phyloP scores from a whole-genome alignment of 257 asterid genomes.

The Nemophila menziesii region DNA sequence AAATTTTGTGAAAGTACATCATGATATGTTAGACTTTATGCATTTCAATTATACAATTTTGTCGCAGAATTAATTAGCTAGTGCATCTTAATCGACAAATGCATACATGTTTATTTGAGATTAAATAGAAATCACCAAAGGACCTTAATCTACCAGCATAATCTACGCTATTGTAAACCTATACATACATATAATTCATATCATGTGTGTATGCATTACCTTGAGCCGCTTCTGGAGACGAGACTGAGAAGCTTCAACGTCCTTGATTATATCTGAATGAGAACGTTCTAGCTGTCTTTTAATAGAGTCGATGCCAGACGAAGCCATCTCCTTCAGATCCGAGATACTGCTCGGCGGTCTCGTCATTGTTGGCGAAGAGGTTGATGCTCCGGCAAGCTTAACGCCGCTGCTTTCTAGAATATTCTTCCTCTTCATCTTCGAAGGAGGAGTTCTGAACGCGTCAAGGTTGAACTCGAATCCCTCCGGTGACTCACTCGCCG shows the following conservation, averaged over 20 bases:
- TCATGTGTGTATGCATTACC: slow-evolving; percentile 29
- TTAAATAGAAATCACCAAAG: neutral
- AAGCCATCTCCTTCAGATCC: slow-evolving; percentile 19
- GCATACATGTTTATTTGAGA: no score
- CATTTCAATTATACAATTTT: neutral
- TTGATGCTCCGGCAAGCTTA: neutral
- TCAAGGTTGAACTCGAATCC: slow-evolving; percentile 6
- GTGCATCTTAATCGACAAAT: no score
- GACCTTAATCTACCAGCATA: neutral
- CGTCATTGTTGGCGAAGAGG: neutral
- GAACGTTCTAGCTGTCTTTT: slow-evolving; percentile 56
- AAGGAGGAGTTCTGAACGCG: neutral
- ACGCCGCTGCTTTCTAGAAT: neutral
- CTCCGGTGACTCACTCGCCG: slow-evolving; percentile 5
- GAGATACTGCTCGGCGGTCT: neutral
- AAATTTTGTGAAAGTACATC: neutral
- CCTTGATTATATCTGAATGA: slow-evolving; percentile 64
- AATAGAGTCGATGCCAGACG: slow-evolving; percentile 38
- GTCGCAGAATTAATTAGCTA: no score
- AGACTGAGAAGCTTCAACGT: slow-evolving; percentile 52
- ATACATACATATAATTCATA: neutral
- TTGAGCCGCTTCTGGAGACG: slow-evolving; percentile 73
- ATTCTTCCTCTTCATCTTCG: neutral
- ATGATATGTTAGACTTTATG: neutral
- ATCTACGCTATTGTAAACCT: neutral